Conservation (phyloP, 257 asterid genomes). For the Lavandula angustifolia region DNA sequence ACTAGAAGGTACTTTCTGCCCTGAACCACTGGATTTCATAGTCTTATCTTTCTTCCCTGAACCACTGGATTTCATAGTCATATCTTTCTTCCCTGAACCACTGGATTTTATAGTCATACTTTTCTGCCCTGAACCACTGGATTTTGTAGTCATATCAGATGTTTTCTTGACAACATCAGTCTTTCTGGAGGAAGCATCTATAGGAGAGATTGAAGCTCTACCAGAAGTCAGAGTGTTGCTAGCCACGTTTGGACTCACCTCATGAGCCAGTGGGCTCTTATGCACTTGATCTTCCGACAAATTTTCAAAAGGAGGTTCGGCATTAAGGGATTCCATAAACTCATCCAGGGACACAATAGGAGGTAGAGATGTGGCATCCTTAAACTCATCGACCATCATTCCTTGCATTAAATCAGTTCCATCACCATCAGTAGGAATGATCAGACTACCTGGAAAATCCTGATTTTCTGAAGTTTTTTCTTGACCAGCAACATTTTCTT, state of each 20-base stretch:
- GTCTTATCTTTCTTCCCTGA: constrained; percentile 38
- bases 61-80: constrained; percentile 30
- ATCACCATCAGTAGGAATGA: constrained; percentile 90
- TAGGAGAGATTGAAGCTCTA: constrained; percentile 43
- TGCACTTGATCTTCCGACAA: constrained; percentile 52
- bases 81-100: constrained; percentile 39
- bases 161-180: constrained; percentile 35
- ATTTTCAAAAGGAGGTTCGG: constrained; percentile 88
- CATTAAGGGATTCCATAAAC: constrained; percentile 91
- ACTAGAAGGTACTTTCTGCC: constrained; percentile 38
- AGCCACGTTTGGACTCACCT: constrained; percentile 42
- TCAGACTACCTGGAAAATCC: constrained; percentile 58
- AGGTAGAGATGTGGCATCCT: constrained; percentile 73
- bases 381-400: constrained; percentile 84
- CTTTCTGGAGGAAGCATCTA: constrained; percentile 40
- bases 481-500: constrained; percentile 41
- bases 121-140: not conserved
- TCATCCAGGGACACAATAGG: constrained; percentile 93
- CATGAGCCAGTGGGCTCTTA: constrained; percentile 31
- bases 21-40: constrained; percentile 34
- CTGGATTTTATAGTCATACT: too few relatives aligned
- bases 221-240: constrained; percentile 31
- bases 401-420: constrained; percentile 96
- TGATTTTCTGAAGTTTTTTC: constrained; percentile 45
- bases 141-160: constrained; percentile 29